Evolutionary conservation across 495 filamentous ascomycete genomes (phyloP).

Genomic region (Durotheca rogersii): DNA sequence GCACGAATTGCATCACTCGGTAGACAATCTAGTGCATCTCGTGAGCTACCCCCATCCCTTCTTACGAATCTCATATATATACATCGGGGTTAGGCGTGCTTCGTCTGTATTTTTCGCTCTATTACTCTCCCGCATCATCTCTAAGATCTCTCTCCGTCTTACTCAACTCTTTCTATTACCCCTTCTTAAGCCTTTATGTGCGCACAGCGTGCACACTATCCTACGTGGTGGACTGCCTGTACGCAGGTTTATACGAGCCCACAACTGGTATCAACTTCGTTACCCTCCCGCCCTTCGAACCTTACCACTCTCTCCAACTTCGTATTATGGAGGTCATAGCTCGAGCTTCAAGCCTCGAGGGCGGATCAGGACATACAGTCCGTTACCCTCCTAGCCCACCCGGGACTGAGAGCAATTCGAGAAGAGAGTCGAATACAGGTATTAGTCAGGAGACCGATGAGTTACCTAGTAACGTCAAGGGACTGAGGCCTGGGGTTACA

Average conservation of each 20-base stretch:
- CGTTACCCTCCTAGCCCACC: slow-evolving; percentile 30
- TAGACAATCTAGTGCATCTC: too few species aligned
- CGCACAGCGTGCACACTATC: slow-evolving; percentile 6
- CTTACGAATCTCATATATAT: slow-evolving; percentile 6
- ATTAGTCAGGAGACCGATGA: slow-evolving; percentile 10
- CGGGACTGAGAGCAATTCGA: slow-evolving; percentile 25
- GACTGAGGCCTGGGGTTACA: slow-evolving; percentile 1
- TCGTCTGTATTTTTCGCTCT: background rate
- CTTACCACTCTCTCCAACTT: background rate
- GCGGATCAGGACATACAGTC: background rate
- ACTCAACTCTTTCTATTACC: background rate
- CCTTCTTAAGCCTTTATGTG: background rate
- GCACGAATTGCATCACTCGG: too few species aligned
- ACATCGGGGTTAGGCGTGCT: slow-evolving; percentile 10
- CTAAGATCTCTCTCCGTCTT: background rate
- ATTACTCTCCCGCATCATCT: background rate
- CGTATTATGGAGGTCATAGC: slow-evolving; percentile 21
- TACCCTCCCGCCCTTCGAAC: background rate
- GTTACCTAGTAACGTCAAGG: slow-evolving; percentile 14
- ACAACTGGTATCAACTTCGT: slow-evolving; percentile 12
- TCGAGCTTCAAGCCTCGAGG: slow-evolving; percentile 6
- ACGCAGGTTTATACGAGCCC: slow-evolving; percentile 17
- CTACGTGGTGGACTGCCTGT: slow-evolving; percentile 10
- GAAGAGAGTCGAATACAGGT: slow-evolving; percentile 20
- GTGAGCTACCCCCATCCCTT: slow-evolving; percentile 3